phyloP scores from a whole-genome alignment of 2,329 filamentous ascomycete genomes.

The Aspergillus sp. region DNA sequence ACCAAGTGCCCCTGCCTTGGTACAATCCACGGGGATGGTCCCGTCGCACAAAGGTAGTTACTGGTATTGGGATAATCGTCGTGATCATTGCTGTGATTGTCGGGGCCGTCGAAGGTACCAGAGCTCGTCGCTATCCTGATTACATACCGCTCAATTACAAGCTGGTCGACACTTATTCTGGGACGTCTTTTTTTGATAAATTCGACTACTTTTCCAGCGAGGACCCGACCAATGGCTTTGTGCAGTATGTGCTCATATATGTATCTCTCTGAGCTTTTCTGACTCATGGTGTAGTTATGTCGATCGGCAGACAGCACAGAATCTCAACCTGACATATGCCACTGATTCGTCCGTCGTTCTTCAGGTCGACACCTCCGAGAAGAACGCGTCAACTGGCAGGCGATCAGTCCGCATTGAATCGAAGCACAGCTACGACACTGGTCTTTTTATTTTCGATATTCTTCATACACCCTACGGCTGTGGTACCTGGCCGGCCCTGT shows the following conservation, averaged over 20 bases:
- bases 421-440: neutral
- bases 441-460: neutral
- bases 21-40: neutral
- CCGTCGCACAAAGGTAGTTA: neutral
- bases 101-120: slow-evolving; percentile 34
- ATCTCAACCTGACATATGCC: neutral
- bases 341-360: neutral
- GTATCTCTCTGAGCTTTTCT: too few species aligned
- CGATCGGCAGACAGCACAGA: neutral
- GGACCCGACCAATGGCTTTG: slow-evolving; percentile 38
- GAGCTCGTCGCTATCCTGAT: slow-evolving; percentile 20
- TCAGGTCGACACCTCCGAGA: neutral
- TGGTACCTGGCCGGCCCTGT: neutral
- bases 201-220: slow-evolving; percentile 38
- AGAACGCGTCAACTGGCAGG: neutral
- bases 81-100: slow-evolving; percentile 42
- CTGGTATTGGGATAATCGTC: neutral
- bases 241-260: slow-evolving; percentile 16
- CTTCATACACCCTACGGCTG: neutral
- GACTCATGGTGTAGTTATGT: slow-evolving; percentile 22
- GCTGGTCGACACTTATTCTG: slow-evolving; percentile 34
- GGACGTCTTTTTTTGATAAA: slow-evolving; percentile 38
- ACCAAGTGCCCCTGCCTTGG: neutral
- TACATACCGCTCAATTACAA: slow-evolving; percentile 25
- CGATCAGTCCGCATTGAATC: neutral